Base-by-base conservation (phyloP, 2,329 filamentous ascomycete genomes). In the Arthrinium puccinioides region DNA sequence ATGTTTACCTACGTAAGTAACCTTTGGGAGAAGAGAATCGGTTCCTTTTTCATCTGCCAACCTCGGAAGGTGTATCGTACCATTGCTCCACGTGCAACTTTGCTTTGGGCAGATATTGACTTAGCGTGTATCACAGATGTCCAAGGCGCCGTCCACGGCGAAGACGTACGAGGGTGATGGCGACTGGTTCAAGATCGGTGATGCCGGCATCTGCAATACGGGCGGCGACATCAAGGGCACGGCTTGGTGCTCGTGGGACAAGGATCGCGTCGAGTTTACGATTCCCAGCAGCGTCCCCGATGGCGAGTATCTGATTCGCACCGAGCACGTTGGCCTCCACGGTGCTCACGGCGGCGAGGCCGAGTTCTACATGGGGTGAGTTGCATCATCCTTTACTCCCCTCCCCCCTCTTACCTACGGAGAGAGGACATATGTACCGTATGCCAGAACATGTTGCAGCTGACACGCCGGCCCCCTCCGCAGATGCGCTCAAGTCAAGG, bases 291-390 rank as follows among this genome's bases (percentile, higher is more conserved):
- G 38, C 21, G 36, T 49, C 13, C 51, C 51, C 4, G 34, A 43
- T 6, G 51, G 51, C 27, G 45, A 53, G 37, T 54, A 54, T 38
- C 48, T 53, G 13, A 40, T 54, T 24, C 49, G 52, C 30, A 44
- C 43, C 26, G 52, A 54, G 38, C 52, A 54, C 23, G 36, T 54
- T 13, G 51, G 45, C 15, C 38, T 54, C 13, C 52, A 54, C 30
- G 43, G 42, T 5, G 48, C 50, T 1, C 46, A 14, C 18, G 45
- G 40, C 13, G 38, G 45, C 23, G 44, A 47, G 18, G 48, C 50
- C 21, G 44, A 43, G 41, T 30, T 40, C 24, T 32, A 37, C 25
- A 32, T 32, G 30, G 30, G 23, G 30, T 32, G 30, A n/a, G n/a
- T n/a, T n/a, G n/a, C n/a, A n/a, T n/a, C n/a, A n/a, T n/a, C n/a